These are phyloP conservation scores for Diaporthe capsici DNA, from an alignment of 2,329 filamentous ascomycete genomes.

Conservation along the genomic window DNA sequence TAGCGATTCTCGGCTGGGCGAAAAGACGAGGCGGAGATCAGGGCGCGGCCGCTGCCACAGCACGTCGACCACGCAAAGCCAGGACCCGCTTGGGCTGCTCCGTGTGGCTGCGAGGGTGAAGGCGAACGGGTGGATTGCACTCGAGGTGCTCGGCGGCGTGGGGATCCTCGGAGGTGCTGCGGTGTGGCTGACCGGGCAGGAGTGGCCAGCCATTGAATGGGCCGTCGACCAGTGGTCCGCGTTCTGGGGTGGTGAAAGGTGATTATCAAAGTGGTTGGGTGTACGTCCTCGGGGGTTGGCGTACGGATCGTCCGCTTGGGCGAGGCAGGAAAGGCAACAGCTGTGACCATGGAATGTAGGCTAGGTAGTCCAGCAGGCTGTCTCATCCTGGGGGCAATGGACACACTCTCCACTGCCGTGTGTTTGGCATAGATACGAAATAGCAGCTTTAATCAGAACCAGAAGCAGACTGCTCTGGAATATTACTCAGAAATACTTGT, in stretches of 20 bases:
- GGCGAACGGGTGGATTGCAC: constrained; percentile 73
- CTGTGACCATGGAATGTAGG: constrained; percentile 1
- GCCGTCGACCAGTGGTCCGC: constrained; percentile 48
- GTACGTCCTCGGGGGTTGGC: not conserved
- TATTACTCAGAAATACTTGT: not conserved
- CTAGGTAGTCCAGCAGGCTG: not conserved
- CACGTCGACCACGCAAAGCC: constrained; percentile 53
- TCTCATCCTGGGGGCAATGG: constrained; percentile 12
- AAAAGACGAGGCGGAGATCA: constrained; percentile 28
- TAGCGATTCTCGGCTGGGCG: constrained; percentile 30
- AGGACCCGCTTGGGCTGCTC: constrained; percentile 86
- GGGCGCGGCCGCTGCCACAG: constrained; percentile 1
- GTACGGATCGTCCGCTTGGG: not conserved
- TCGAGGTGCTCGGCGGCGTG: constrained; percentile 82
- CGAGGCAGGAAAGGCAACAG: not conserved
- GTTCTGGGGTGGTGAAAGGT: constrained; percentile 48
- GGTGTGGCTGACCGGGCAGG: constrained; percentile 66
- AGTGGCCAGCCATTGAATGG: constrained; percentile 49
- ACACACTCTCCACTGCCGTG: constrained; percentile 18
- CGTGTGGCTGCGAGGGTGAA: constrained; percentile 77
- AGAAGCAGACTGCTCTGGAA: constrained; percentile 6
- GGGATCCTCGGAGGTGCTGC: constrained; percentile 81
- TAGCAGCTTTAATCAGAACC: constrained; percentile 15
- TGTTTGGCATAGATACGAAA: constrained; percentile 15
- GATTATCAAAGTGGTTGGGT: constrained; percentile 1